Base-by-base conservation (phyloP, 768 basidiomycete genomes). In the Pleurotus djamor region DNA sequence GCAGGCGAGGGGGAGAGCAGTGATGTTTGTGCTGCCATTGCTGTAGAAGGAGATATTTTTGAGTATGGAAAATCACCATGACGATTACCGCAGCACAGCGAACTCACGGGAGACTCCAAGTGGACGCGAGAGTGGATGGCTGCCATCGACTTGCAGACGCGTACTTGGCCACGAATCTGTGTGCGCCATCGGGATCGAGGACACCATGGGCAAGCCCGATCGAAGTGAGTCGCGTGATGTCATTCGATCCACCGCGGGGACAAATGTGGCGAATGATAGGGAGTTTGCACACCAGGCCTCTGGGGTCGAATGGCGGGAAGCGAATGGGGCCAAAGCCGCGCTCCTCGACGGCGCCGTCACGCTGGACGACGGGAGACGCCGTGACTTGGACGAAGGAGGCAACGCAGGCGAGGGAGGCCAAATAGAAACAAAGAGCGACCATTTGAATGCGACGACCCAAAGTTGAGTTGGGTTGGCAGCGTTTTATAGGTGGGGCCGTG, bases 111-210 rank as follows among this genome's bases (percentile, higher is more conserved):
- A 88, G 75, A 58, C 69, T 64, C 90, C 89, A 91, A 8, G 73
- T 67, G 0, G 80, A 77, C 2, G 76, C 82, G 2, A 85, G 64
- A 2, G 76, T 71, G 1, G 90, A 86, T 5, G 80, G 74, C 47
- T 75, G 70, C 86, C 88, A 92, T 58, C 90, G 79, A 12, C 74
- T 61, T 5, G 87, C 86, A 58, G 75, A 76, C 6, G 84, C 90
- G 68, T 92, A 92, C 65, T 79, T 85, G 59, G 88, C 88, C 35
- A 82, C 68, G 67, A 86, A 91, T 44, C 88, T 77, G 52, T 74
- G 70, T 32, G 79, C 83, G 34, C 82, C 83, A 48, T 76, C 67
- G 14, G 73, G 71, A 61, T 83, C 83, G 3, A 72, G 43, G 4
- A 77, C 74, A 34, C 89, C 89, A 14, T 69, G 67, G 7, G 89